Conservation (phyloP, 2,329 filamentous ascomycete genomes). For the Magnaporthiopsis poae region DNA sequence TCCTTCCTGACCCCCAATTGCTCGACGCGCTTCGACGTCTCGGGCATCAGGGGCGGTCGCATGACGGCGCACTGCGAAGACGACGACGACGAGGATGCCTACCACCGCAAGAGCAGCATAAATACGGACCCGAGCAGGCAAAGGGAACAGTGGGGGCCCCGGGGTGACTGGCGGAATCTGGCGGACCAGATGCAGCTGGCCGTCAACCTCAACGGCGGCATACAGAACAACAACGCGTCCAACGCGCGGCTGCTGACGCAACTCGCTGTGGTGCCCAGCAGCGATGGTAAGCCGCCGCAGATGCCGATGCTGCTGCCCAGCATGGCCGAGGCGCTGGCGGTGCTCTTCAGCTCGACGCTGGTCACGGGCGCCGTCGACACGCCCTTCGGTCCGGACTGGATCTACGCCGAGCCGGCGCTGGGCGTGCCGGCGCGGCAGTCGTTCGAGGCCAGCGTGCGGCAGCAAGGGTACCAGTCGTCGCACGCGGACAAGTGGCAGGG, state of each 20-base stretch:
- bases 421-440: constrained; percentile 34
- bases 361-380: constrained; percentile 49
- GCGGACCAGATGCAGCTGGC: constrained; percentile 44
- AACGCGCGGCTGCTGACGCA: constrained; percentile 51
- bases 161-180: constrained; percentile 45
- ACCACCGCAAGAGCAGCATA: constrained; percentile 26
- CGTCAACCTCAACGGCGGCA: constrained; percentile 47
- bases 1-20: constrained; percentile 56
- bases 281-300: constrained; percentile 12
- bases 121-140: constrained; percentile 15
- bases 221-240: constrained; percentile 44
- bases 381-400: constrained; percentile 51
- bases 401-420: constrained; percentile 31
- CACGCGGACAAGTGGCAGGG: constrained; percentile 50
- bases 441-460: constrained; percentile 55
- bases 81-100: constrained; percentile 41
- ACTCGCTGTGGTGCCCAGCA: constrained; percentile 29
- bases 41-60: constrained; percentile 46
- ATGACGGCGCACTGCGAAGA: constrained; percentile 56
- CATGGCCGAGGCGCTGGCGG: constrained; percentile 63
- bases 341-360: constrained; percentile 57
- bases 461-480: constrained; percentile 62
- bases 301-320: constrained; percentile 50
- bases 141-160: constrained; percentile 18
- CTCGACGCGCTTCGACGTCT: constrained; percentile 51